Conservation (phyloP, 2,329 filamentous ascomycete genomes). For the Ascochyta fabae region DNA sequence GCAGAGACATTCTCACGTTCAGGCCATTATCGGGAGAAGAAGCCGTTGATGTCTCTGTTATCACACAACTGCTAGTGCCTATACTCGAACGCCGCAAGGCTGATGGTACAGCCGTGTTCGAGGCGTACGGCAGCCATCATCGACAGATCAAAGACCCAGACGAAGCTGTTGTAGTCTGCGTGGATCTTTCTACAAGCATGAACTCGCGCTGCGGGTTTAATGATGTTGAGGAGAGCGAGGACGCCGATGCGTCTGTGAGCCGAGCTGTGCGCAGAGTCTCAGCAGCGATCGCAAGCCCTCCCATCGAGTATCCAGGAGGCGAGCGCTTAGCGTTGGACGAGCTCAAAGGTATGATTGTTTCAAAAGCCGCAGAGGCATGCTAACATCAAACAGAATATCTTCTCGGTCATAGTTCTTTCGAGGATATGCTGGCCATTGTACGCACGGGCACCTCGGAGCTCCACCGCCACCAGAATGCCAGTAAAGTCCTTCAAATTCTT, state of each 20-base stretch:
- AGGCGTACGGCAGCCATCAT: constrained; percentile 39
- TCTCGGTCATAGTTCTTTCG: constrained; percentile 30
- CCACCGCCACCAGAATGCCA: constrained; percentile 16
- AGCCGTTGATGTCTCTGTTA: constrained; percentile 42
- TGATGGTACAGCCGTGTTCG: constrained; percentile 45
- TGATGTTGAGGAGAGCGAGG: constrained; percentile 34
- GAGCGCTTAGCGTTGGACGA: constrained; percentile 25
- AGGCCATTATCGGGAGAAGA: constrained; percentile 40
- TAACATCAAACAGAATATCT: constrained; percentile 19
- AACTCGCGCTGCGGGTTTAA: constrained; percentile 33
- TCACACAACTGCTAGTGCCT: constrained; percentile 45
- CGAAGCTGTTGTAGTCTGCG: constrained; percentile 46
- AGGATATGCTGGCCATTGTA: constrained; percentile 38
- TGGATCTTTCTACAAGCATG: constrained; percentile 48
- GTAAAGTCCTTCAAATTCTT: constrained; percentile 25
- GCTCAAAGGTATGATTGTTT: constrained; percentile 21
- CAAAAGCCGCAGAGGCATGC: not conserved
- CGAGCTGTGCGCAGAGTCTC: not conserved
- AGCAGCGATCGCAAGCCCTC: not conserved
- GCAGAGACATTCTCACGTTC: constrained; percentile 45
- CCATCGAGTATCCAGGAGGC: constrained; percentile 6
- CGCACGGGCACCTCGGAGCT: constrained; percentile 5
- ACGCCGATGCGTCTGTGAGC: not conserved
- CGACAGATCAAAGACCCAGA: constrained; percentile 39
- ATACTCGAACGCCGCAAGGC: constrained; percentile 38